Conservation (phyloP, 129 eudicot species). For the Erigeron canadensis region DNA sequence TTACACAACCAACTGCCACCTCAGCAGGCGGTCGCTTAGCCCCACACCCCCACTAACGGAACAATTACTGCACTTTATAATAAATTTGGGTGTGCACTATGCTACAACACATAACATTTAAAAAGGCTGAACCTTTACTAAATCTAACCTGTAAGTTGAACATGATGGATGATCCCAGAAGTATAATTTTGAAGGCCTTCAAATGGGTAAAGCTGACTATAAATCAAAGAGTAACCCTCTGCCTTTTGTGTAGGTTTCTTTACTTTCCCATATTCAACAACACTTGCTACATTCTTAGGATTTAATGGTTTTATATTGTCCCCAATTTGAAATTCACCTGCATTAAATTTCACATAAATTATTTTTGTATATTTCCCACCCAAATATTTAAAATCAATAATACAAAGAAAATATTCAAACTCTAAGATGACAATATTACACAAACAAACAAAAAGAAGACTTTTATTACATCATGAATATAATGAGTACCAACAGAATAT, state of each 20-base stretch:
- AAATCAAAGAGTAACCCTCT: slow-evolving; percentile 68
- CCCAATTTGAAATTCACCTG: slow-evolving; percentile 96
- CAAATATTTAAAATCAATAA: not conserved
- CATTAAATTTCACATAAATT: slow-evolving; percentile 19
- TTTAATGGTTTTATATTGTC: slow-evolving; percentile 63
- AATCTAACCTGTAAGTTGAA: slow-evolving; percentile 67
- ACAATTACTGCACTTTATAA: too few species aligned
- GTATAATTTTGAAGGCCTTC: slow-evolving; percentile 92
- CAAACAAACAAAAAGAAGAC: not conserved
- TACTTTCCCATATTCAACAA: slow-evolving; percentile 62
- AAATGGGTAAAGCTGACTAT: slow-evolving; percentile 83
- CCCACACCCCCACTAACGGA: too few species aligned
- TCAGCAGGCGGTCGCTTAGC: too few species aligned
- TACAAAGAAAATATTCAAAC: not conserved
- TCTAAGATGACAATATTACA: not conserved
- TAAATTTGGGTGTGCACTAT: too few species aligned
- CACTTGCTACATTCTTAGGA: slow-evolving; percentile 64
- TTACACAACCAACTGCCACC: too few species aligned
- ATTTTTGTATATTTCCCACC: not conserved
- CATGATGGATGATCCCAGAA: slow-evolving; percentile 97
- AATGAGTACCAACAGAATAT: not conserved
- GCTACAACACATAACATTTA: not conserved
- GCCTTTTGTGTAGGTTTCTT: slow-evolving; percentile 44
- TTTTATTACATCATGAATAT: not conserved
- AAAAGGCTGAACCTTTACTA: not conserved